Percentiles rank a stretch among this genome's conserved stretches.
Evolutionary conservation across 2,329 filamentous ascomycete genomes (phyloP).

Genomic region (Diatrype stigma): DNA sequence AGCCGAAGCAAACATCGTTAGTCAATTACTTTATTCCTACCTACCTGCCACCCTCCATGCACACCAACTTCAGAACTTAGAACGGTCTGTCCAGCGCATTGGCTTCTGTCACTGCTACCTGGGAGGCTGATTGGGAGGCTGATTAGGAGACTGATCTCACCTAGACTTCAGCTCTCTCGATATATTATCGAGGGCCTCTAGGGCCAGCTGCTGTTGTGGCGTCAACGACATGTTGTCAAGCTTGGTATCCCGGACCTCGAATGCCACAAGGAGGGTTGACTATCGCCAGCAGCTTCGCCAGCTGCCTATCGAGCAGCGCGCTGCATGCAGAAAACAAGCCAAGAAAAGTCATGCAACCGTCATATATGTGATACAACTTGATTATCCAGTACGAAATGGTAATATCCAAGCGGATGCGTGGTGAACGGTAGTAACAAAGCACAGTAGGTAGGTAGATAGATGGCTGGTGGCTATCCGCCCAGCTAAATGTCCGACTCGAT

Average conservation of each 20-base stretch:
- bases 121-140: too few species aligned
- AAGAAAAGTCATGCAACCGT: too few species aligned
- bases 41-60: too few species aligned
- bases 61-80: background rate
- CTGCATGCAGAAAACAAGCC: conserved; percentile 18
- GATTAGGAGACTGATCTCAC: conserved; percentile 30
- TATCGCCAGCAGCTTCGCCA: conserved; percentile 24
- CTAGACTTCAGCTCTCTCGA: conserved; percentile 53
- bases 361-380: too few species aligned
- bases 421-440: too few species aligned
- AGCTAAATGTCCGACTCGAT: too few species aligned
- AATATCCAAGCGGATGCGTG: too few species aligned
- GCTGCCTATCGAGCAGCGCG: conserved; percentile 12
- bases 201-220: conserved; percentile 45
- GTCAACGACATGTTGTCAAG: conserved; percentile 20
- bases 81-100: background rate
- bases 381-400: too few species aligned
- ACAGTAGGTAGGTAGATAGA: background rate
- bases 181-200: conserved; percentile 52
- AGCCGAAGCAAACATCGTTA: background rate
- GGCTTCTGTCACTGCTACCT: background rate
- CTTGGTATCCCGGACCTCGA: too few species aligned
- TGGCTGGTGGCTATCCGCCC: too few species aligned
- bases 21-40: background rate
- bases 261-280: conserved; percentile 4